phyloP scores from a whole-genome alignment of 306 rosid species.

The Trifolium subterraneum region DNA sequence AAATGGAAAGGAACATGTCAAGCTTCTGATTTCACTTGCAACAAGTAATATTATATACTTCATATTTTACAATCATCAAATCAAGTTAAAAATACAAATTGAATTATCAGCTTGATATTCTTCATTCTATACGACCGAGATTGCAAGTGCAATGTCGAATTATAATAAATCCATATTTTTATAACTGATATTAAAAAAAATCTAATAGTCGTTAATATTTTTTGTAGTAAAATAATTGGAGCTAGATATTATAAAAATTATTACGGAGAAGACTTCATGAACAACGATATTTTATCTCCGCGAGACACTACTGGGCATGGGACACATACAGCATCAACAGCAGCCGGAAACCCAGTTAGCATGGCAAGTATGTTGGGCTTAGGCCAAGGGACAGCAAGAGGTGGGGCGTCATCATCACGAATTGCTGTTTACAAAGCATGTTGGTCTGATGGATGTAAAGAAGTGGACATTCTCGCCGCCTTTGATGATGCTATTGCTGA shows the following conservation, averaged over 20 bases:
- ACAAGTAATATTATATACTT: constrained; percentile 40
- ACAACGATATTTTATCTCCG: neutral
- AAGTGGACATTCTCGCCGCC: neutral
- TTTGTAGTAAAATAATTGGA: neutral
- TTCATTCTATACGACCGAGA: neutral
- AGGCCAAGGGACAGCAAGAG: neutral
- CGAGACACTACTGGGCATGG: neutral
- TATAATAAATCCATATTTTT: no score
- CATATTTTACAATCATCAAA: neutral
- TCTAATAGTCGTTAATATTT: neutral
- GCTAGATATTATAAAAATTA: neutral
- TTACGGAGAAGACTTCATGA: neutral
- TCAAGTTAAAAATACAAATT: no score
- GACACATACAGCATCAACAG: neutral
- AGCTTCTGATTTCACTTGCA: constrained; percentile 50
- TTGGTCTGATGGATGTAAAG: neutral
- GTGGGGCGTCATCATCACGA: constrained; percentile 34
- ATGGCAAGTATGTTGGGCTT: neutral
- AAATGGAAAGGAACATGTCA: constrained; percentile 68
- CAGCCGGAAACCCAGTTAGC: neutral
- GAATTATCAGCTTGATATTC: neutral
- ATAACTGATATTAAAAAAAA: no score
- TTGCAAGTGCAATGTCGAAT: neutral
- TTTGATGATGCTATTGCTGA: constrained; percentile 59
- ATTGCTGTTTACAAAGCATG: neutral